Percentiles rank a stretch among this genome's conserved stretches.
Conservation (phyloP, 2,329 filamentous ascomycete species). For the Colletotrichum truncatum region DNA sequence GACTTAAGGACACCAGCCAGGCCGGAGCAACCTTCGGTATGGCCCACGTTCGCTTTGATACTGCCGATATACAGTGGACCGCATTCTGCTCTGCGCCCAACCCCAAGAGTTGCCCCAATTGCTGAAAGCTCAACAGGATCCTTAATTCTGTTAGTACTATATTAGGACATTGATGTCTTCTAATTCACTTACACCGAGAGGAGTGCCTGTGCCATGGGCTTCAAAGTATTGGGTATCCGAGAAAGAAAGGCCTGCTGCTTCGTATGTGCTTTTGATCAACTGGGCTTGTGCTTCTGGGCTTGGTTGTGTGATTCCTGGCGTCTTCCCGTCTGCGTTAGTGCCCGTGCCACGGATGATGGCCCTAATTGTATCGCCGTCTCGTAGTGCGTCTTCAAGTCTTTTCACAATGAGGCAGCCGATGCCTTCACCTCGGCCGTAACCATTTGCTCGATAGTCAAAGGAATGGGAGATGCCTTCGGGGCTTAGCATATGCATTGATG, state of each 20-base stretch:
- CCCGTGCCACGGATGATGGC: conserved; percentile 41
- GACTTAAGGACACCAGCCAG: conserved; percentile 53
- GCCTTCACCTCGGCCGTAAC: conserved; percentile 55
- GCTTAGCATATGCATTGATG: conserved; percentile 29
- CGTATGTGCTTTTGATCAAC: conserved; percentile 27
- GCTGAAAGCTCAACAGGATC: conserved; percentile 63
- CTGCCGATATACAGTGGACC: conserved; percentile 42
- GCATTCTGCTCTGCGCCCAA: conserved; percentile 40
- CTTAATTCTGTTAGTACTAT: conserved; percentile 56
- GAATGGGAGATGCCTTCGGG: conserved; percentile 31
- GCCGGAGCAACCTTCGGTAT: conserved; percentile 53
- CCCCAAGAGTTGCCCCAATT: conserved; percentile 53
- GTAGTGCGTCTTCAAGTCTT: conserved; percentile 47
- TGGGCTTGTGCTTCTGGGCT: conserved; percentile 44
- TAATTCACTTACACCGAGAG: conserved; percentile 1
- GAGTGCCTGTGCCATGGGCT: conserved; percentile 54
- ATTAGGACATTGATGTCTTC: not conserved
- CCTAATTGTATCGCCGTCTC: conserved; percentile 48
- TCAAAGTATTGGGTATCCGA: conserved; percentile 49
- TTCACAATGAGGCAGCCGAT: conserved; percentile 51
- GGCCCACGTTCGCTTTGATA: conserved; percentile 51
- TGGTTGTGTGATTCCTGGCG: conserved; percentile 49
- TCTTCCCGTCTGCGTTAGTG: conserved; percentile 45
- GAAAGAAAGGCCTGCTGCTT: not conserved
- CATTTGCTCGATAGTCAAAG: conserved; percentile 48